These are phyloP conservation scores for Vitellaria paradoxa DNA, from an alignment of 179 eudicot genomes.

Conservation along the genomic window DNA sequence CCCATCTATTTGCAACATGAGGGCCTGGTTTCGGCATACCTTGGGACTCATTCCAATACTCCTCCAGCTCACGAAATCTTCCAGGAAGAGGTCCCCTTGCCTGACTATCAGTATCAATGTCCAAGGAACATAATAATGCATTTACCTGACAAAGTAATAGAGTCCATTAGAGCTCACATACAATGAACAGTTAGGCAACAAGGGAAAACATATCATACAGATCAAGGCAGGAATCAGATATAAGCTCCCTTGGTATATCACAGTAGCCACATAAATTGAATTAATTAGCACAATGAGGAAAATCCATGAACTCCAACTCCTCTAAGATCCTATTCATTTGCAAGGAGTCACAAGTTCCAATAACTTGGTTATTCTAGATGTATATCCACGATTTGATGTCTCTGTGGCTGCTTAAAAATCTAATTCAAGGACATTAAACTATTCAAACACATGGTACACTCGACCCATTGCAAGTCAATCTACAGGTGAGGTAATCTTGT, in stretches of 20 bases:
- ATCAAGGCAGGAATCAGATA: not conserved
- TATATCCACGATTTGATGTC: slow-evolving; percentile 5
- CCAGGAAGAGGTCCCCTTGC: slow-evolving; percentile 75
- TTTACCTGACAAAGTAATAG: slow-evolving; percentile 54
- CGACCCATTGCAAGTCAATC: slow-evolving; percentile 1
- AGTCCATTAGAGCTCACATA: not conserved
- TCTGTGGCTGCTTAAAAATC: not conserved
- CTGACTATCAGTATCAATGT: slow-evolving; percentile 68
- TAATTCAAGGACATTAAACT: not conserved
- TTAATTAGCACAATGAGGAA: not conserved
- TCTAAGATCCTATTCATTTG: not conserved
- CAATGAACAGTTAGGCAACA: slow-evolving; percentile 14
- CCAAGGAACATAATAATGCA: slow-evolving; percentile 79
- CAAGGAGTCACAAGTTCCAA: not conserved
- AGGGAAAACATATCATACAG: slow-evolving; percentile 11
- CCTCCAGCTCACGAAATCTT: slow-evolving; percentile 76
- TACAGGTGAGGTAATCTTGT: not conserved
- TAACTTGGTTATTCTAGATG: not conserved
- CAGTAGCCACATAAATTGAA: not conserved
- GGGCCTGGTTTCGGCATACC: slow-evolving; percentile 51
- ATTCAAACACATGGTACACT: not conserved
- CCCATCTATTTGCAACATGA: slow-evolving; percentile 79
- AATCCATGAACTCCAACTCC: not conserved
- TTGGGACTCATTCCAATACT: slow-evolving; percentile 95
- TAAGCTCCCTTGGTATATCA: slow-evolving; percentile 7